These are phyloP conservation scores for Erythrophleum fordii DNA, from an alignment of 306 rosid species.

Conservation along the genomic window DNA sequence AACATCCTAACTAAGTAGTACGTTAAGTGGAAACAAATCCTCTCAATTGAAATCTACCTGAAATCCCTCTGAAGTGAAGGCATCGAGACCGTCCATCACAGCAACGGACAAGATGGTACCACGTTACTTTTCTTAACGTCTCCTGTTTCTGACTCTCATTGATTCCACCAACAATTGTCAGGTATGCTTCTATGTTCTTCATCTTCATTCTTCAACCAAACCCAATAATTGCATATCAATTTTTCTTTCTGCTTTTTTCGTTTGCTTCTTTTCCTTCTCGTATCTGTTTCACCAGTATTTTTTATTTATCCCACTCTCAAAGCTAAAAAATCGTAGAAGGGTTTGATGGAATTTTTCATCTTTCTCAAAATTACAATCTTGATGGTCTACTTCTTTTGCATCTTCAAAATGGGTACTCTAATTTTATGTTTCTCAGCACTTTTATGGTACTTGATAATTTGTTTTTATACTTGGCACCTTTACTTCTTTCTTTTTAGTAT, in stretches of 20 bases:
- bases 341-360: conserved; percentile 11
- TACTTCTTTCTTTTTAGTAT: neutral
- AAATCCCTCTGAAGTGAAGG: no score
- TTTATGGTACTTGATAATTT: neutral
- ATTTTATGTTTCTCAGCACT: conserved; percentile 18
- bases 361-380: neutral
- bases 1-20: no score
- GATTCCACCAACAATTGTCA: conserved; percentile 48
- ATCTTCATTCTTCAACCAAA: neutral
- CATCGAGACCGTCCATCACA: no score
- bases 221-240: neutral
- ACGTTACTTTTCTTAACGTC: no score
- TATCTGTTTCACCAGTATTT: neutral
- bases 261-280: neutral
- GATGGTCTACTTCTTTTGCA: neutral
- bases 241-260: neutral
- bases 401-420: conserved; percentile 25
- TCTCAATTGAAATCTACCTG: no score
- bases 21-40: no score
- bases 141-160: no score
- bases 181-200: conserved; percentile 47
- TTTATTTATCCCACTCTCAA: neutral
- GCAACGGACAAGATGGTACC: no score
- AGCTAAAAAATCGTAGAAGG: neutral
- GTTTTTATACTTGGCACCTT: neutral